These are phyloP conservation scores for Corrigiola litoralis DNA, from an alignment of 179 eudicot genomes.

Conservation along the genomic window DNA sequence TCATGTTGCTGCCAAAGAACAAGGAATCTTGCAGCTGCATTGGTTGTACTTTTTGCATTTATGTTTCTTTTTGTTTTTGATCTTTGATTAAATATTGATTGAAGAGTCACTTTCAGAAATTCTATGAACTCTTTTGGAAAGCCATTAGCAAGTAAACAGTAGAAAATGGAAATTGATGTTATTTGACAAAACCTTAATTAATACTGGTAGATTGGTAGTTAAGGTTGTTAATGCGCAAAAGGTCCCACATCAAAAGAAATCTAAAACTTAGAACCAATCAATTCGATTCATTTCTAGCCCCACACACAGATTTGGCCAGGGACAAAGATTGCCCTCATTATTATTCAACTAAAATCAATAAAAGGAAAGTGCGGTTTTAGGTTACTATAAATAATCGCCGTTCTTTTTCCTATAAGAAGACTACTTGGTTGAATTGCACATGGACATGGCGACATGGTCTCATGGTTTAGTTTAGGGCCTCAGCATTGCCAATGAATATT, in stretches of 20 bases:
- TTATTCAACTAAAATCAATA: not conserved
- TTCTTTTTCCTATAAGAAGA: not conserved
- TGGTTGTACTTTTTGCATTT: not conserved
- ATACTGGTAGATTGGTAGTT: not conserved
- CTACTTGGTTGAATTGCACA: not conserved
- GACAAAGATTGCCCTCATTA: not conserved
- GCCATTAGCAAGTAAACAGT: not conserved
- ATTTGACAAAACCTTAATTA: not conserved
- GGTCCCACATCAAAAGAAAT: not conserved
- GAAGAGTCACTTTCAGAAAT: too few relatives aligned
- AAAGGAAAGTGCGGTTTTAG: not conserved
- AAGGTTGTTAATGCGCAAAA: not conserved
- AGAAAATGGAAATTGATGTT: not conserved
- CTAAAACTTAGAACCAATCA: not conserved
- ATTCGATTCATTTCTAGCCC: not conserved
- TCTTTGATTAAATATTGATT: not conserved
- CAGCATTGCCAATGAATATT: too few relatives aligned
- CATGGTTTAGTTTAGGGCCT: not conserved
- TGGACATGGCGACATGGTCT: not conserved
- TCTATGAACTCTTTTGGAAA: too few relatives aligned
- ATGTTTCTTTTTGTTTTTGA: too few relatives aligned
- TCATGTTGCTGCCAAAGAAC: too few relatives aligned
- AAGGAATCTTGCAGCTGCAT: not conserved
- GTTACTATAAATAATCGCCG: not conserved
- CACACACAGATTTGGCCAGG: constrained; percentile 1